Evolutionary conservation across 257 asterid genomes (phyloP).

Genomic region (Solanum chilense): DNA sequence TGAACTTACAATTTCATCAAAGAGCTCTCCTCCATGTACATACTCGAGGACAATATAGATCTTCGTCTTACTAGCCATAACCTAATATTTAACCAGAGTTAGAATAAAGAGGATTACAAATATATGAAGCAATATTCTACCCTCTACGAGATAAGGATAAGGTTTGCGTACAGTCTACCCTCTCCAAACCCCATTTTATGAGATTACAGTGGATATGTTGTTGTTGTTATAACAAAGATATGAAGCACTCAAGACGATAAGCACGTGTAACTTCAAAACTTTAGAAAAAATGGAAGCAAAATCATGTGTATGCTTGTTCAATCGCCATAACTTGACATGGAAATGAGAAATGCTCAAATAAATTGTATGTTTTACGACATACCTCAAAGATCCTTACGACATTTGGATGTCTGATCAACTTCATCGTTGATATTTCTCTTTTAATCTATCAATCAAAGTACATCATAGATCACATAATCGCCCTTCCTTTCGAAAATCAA

Average conservation of each 20-base stretch:
- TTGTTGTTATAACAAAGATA: neutral
- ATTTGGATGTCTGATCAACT: conserved; percentile 79
- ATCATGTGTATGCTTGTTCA: neutral
- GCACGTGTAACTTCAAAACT: neutral
- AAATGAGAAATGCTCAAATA: neutral
- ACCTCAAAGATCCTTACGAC: conserved; percentile 68
- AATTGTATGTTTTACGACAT: neutral
- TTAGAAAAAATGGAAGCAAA: neutral
- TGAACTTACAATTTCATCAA: conserved; percentile 64
- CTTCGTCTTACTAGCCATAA: conserved; percentile 78
- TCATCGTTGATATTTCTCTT: conserved; percentile 78
- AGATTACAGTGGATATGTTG: neutral
- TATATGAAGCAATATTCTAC: neutral
- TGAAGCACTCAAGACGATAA: neutral
- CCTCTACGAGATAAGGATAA: neutral
- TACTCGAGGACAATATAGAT: conserved; percentile 71
- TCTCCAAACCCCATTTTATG: neutral
- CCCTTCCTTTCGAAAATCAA: neutral
- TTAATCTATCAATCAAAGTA: conserved; percentile 37
- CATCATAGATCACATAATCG: neutral
- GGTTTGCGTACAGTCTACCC: neutral
- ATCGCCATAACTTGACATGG: neutral
- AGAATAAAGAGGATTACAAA: neutral
- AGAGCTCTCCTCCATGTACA: conserved; percentile 81
- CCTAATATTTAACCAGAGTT: conserved; percentile 16